Evolutionary conservation across 2,329 filamentous ascomycete genomes (phyloP).

Genomic region (Dothistroma pini): DNA sequence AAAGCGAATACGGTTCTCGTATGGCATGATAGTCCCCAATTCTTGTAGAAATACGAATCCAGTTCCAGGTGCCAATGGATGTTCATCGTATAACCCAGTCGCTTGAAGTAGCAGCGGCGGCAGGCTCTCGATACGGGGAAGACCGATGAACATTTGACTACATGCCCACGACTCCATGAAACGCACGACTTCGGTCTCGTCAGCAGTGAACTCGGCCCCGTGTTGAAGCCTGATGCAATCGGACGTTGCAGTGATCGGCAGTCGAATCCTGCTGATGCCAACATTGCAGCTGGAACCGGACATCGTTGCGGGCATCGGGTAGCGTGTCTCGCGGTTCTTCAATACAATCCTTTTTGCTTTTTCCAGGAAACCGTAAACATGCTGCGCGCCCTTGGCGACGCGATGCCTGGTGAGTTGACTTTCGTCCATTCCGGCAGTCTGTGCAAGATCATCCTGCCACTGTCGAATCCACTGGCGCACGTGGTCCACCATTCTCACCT

Average conservation of each 20-base stretch:
- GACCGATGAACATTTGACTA: conserved; percentile 51
- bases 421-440: conserved; percentile 18
- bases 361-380: conserved; percentile 39
- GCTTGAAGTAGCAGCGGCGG: conserved; percentile 63
- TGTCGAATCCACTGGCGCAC: conserved; percentile 54
- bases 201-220: conserved; percentile 43
- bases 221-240: conserved; percentile 26
- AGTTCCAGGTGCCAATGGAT: conserved; percentile 34
- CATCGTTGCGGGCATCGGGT: conserved; percentile 25
- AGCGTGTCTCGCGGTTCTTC: conserved; percentile 39
- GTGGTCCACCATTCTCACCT: conserved; percentile 51
- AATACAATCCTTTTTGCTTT: conserved; percentile 41
- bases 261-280: conserved; percentile 38
- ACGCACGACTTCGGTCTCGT: conserved; percentile 56
- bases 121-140: conserved; percentile 56
- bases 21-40: conserved; percentile 66
- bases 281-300: conserved; percentile 28
- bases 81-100: conserved; percentile 57
- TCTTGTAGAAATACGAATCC: conserved; percentile 71
- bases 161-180: conserved; percentile 69
- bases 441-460: conserved; percentile 49
- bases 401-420: conserved; percentile 14
- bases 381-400: conserved; percentile 20
- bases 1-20: conserved; percentile 65
- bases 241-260: conserved; percentile 21